Evolutionary conservation across 169 alveolate genomes (phyloP).

Genomic region (Cryptosporidium sp.): DNA sequence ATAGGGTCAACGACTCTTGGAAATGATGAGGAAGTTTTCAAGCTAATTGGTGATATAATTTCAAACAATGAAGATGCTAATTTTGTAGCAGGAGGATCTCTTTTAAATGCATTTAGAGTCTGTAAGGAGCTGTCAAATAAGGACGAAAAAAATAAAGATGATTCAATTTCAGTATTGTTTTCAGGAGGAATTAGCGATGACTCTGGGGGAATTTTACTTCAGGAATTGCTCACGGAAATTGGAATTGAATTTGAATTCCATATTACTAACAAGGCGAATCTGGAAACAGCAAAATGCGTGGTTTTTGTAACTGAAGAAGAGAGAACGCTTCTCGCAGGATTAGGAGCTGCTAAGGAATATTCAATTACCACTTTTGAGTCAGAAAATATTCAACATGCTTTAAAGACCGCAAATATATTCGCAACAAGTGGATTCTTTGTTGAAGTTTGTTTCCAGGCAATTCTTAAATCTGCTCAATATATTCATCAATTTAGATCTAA

Average conservation of each 20-base stretch:
- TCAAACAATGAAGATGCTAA: constrained; percentile 34
- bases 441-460: constrained; percentile 69
- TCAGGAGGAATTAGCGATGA: constrained; percentile 66
- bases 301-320: constrained; percentile 65
- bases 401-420: constrained; percentile 19
- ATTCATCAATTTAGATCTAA: background rate
- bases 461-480: constrained; percentile 33
- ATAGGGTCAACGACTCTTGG: constrained; percentile 57
- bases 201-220: constrained; percentile 65
- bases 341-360: constrained; percentile 70
- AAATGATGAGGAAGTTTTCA: constrained; percentile 51
- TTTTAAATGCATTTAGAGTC: constrained; percentile 59
- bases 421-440: constrained; percentile 70
- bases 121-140: constrained; percentile 36
- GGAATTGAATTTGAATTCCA: constrained; percentile 46
- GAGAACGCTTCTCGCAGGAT: constrained; percentile 45
- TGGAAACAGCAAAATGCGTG: constrained; percentile 57
- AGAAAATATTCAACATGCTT: constrained; percentile 9
- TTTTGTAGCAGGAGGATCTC: constrained; percentile 73
- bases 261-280: constrained; percentile 14
- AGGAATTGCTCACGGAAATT: constrained; percentile 26
- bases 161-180: constrained; percentile 21
- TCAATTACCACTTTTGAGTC: constrained; percentile 31
- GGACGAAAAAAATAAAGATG: constrained; percentile 25
- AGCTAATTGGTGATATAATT: constrained; percentile 24